Percentiles rank a stretch among this genome's conserved stretches.
These are phyloP conservation scores for Colletotrichum agaves DNA, from an alignment of 2,329 filamentous ascomycete species.

Conservation along the genomic window DNA sequence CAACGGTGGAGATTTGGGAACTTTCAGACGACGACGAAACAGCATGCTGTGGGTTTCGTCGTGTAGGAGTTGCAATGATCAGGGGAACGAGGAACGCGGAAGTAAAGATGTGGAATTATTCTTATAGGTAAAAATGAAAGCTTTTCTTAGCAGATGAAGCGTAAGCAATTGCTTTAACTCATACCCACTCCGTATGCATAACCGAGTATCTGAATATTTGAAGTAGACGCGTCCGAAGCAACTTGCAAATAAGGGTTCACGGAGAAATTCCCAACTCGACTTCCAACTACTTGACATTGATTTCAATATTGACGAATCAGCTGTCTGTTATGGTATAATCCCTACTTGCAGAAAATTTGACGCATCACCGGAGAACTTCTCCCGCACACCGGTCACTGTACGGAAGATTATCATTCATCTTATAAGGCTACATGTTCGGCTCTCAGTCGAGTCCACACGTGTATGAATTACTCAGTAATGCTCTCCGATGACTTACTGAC, in stretches of 20 bases:
- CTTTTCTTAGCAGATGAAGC: no score
- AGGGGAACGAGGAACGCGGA: background rate
- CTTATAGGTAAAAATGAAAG: background rate
- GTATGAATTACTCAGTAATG: background rate
- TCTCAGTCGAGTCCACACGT: background rate
- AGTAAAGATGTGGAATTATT: background rate
- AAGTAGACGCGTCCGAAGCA: no score
- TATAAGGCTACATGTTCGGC: background rate
- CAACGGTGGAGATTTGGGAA: accelerated
- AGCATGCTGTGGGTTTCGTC: background rate
- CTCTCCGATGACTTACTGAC: background rate
- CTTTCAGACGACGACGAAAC: accelerated
- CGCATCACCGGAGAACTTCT: background rate
- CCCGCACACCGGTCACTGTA: background rate
- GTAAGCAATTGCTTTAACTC: no score
- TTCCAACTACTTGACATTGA: no score
- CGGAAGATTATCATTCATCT: background rate
- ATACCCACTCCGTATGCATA: no score
- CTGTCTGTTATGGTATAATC: background rate
- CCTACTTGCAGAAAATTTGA: background rate
- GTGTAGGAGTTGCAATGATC: background rate
- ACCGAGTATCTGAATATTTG: no score
- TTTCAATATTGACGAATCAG: no score
- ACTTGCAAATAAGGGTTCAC: no score
- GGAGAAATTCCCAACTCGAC: no score